Evolutionary conservation across 1,284 basidiomycete species (phyloP), one percentile per base, ranked within the genome.

Genomic region (Tilletia caries): DNA sequence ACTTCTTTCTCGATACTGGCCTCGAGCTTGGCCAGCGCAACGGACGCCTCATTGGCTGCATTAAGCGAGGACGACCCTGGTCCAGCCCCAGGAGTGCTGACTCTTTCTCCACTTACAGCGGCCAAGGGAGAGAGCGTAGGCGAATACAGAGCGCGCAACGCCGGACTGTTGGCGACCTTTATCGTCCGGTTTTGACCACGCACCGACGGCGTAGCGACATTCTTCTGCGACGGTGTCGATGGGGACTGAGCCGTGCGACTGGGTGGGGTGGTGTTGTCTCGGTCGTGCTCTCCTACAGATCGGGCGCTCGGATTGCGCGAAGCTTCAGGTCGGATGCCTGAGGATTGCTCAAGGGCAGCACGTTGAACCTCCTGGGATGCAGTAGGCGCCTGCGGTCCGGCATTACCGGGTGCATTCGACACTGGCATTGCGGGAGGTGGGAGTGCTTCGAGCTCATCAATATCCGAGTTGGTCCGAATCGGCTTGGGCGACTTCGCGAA

Each of bases 1-100:
- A 80, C 68, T 67, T 82, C 79, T 48, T 70, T 72, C 48, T 78
- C 77, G 27, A 75, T 77, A 46, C 71, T 73, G 1, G 73, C 69
- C 29, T 76, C 74, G 32, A 79, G 50, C 18, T 70, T 69, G n/a
- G 71, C 71, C 23, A 77, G 65, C n/a, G 75, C 70, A 3, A 23
- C 64, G 3, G 37, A 44, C 5, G 64, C 64, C 23, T 48, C 64
- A n/a, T 65, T 29, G 10, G 64, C 37, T 12, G 64, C 41, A 54
- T 2, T 29, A 25, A 25, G 52, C 29, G 52, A 54, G 5, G 2
- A 13, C 23, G 52, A 54, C 12, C 23, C 25, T 8, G 25, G 23
- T 33, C 29, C 32, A 62, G 13, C 32, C 29, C 32, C 27, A 32
- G 32, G 29, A 18, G 58, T 37, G 27, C 52, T 15, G 25, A 8